Evolutionary conservation across 441 rosid genomes (phyloP).

Genomic region (Eruca vesicaria): DNA sequence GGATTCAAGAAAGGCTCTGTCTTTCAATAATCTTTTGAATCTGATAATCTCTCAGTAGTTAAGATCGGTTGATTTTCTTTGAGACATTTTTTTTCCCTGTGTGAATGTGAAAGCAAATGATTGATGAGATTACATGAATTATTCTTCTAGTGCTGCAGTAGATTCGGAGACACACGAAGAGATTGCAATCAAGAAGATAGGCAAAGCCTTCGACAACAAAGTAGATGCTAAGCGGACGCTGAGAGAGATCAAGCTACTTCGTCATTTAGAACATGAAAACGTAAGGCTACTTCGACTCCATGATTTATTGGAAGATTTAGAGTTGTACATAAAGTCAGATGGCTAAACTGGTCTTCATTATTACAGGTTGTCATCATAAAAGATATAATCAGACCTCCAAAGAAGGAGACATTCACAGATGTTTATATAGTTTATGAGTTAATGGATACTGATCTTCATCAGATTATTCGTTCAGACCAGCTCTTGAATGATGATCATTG

Average conservation of each 20-base stretch:
- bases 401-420: conserved; percentile 60
- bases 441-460: conserved; percentile 77
- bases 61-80: background rate
- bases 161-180: conserved; percentile 57
- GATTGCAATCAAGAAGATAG: conserved; percentile 86
- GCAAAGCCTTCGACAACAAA: conserved; percentile 79
- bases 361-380: conserved; percentile 58
- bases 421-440: conserved; percentile 72
- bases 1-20: background rate
- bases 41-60: background rate
- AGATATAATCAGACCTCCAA: conserved; percentile 70
- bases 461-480: conserved; percentile 62
- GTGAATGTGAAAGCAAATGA: background rate
- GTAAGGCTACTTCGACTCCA: conserved; percentile 31
- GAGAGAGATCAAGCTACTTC: conserved; percentile 75
- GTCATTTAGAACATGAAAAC: conserved; percentile 67
- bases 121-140: background rate
- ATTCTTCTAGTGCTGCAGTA: conserved; percentile 62
- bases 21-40: background rate
- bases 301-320: background rate
- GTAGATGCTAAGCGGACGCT: conserved; percentile 88
- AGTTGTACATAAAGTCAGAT: too few species aligned
- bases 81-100: background rate
- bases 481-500: conserved; percentile 58
- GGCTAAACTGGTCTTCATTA: background rate